Evolutionary conservation across 2,329 filamentous ascomycete genomes (phyloP).

Genomic region (Penicillium janthinellum): DNA sequence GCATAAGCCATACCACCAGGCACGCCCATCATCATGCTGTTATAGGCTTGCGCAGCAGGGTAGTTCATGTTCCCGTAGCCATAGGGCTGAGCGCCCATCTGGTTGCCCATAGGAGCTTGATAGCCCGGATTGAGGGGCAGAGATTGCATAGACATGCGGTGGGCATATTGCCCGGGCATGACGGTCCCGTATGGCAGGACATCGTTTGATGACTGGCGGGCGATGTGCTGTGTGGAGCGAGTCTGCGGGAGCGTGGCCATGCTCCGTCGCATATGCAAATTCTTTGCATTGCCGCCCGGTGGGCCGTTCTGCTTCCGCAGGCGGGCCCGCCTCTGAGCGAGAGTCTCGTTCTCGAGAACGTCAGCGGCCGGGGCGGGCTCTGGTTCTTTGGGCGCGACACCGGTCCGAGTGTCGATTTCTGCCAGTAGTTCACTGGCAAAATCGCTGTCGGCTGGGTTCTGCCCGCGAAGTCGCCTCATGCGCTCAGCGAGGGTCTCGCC

Average conservation of each 20-base stretch:
- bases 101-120: slow-evolving; percentile 21
- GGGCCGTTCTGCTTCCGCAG: slow-evolving; percentile 45
- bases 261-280: slow-evolving; percentile 44
- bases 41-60: slow-evolving; percentile 30
- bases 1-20: slow-evolving; percentile 33
- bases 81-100: slow-evolving; percentile 24
- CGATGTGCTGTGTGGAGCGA: slow-evolving; percentile 48
- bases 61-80: slow-evolving; percentile 30
- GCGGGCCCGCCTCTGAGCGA: slow-evolving; percentile 49
- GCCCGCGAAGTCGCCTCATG: slow-evolving; percentile 43
- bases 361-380: slow-evolving; percentile 24
- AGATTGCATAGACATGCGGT: slow-evolving; percentile 37
- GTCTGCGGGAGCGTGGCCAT: slow-evolving; percentile 55
- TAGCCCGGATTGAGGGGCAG: slow-evolving; percentile 28
- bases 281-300: slow-evolving; percentile 23
- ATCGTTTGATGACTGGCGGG: slow-evolving; percentile 31
- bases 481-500: slow-evolving; percentile 51
- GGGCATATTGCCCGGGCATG: slow-evolving; percentile 22
- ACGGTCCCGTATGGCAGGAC: slow-evolving; percentile 17
- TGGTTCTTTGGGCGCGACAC: slow-evolving; percentile 26
- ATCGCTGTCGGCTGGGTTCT: slow-evolving; percentile 40
- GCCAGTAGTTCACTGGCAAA: slow-evolving; percentile 48
- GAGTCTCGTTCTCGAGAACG: slow-evolving; percentile 45
- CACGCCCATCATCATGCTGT: slow-evolving; percentile 26
- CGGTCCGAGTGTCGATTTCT: slow-evolving; percentile 41